Base-by-base conservation (phyloP, 805 yeast genomes). In the Metschnikowia cubensis region DNA sequence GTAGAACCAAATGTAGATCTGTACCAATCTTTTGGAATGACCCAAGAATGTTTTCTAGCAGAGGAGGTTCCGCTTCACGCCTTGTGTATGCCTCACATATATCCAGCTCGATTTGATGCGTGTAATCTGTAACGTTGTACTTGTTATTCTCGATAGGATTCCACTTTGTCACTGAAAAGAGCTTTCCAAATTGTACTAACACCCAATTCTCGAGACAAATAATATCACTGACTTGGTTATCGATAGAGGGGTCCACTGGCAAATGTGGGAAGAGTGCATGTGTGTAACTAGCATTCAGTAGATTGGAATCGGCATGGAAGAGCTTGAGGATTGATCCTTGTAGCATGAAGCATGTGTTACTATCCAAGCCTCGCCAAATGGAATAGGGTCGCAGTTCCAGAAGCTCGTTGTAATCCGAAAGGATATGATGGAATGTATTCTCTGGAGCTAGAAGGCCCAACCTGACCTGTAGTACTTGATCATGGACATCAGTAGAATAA, bases 331-430 rank as follows among this genome's bases (percentile, higher is more conserved):
- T 22, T 4, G 45, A 41, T 3, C 36, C 45, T 13, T 35, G 22
- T n/a, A 36, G 13, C 3, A 32, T 31, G 15, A 45, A 45, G 36
- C 41, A 31, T n/a, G 42, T 29, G 4, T 45, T 14, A 11, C 10
- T 18, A 13, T 45, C 22, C 7, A 37, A 37, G n/a, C 42, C 40
- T 10, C 41, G 46, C 49, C 49, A 47, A 14, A 47, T 42, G 7
- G 40, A 35, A 21, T 15, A 46, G 25, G 35, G 15, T 11, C 32
- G 46, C 14, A 8, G 35, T 8, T 10, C 14, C 21, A 17, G 25
- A n/a, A 21, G 25, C 18, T 34, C 39, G 18, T 17, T 32, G 45
- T 32, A 46, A 32, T 35, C 34, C 6, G 47, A 17, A 8, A 47
- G 34, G 18, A 35, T n/a, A 17, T 41, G 48, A 18, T 36, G 41